Evolutionary conservation across 768 basidiomycete genomes (phyloP), one percentile per base, ranked within the genome.

Genomic region (Mycena leptocephala): DNA sequence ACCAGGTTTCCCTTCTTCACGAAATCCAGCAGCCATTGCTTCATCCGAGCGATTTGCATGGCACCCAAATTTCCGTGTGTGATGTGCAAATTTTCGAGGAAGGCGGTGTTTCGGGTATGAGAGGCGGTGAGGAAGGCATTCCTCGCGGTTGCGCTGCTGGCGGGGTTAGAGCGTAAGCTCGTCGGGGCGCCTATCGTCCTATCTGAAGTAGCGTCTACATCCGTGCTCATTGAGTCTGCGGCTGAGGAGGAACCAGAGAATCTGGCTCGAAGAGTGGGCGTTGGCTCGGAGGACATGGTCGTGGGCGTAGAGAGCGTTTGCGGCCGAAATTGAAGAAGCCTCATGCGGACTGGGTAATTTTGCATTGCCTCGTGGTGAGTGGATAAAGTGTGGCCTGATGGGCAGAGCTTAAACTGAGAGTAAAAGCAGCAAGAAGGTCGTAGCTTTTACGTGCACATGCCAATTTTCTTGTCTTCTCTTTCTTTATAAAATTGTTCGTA

Each of bases 1-100:
- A 70, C 69, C 39, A 70, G 69, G n/a, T 59, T 32, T 46, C 55
- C 56, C 13, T 70, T 70, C 69, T 46, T 70, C 56, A 70, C 58
- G 56, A 70, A 59, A 30, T 70, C 69, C 22, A 70, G 55, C 39
- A 70, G 41, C 56, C 20, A 53, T 63, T 37, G 59, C 59, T 61
- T 61, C 59, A 61, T 61, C 59, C 37, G 59, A 33, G 65, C 65
- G 33, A 67, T 53, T 48, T 67, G 65, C 65, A n/a, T 26, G 48
- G 65, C 65, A 53, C 48, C 22, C 65, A 67, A 53, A 65, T 48
- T 33, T 46, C 59, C 59, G 59, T 58, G 22, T 20, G 59, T 62
- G 24, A 37, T 53, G 32, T 37, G 48, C 65, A 67, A 14, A 53
- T 67, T 67, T 67, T 67, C 22, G 33, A 67, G 65, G 24, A 67